Evolutionary conservation across 495 filamentous ascomycete genomes (phyloP).

Genomic region (Podospora appendiculata): DNA sequence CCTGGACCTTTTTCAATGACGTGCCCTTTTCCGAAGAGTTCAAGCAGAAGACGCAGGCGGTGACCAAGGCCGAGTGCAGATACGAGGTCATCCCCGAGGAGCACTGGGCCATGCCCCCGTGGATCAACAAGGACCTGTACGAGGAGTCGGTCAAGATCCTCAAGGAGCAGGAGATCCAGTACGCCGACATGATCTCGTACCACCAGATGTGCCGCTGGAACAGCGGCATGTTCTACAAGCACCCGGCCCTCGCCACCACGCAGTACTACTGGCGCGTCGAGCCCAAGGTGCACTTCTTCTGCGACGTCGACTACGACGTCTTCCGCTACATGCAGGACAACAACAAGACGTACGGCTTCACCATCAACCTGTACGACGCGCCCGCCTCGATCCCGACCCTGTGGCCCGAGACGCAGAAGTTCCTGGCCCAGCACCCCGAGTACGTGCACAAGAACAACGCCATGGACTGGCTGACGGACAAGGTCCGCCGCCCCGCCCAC

Average conservation of each 20-base stretch:
- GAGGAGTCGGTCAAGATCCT: constrained; percentile 76
- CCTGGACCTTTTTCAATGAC: constrained; percentile 99
- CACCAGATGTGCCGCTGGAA: constrained; percentile 99
- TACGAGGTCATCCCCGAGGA: constrained; percentile 89
- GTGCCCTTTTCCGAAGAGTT: constrained; percentile 87
- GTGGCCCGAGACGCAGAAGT: constrained; percentile 93
- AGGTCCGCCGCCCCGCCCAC: constrained; percentile 67
- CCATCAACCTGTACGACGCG: constrained; percentile 92
- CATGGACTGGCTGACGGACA: constrained; percentile 79
- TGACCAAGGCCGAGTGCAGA: constrained; percentile 73
- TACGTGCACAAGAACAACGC: constrained; percentile 79
- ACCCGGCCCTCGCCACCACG: constrained; percentile 72
- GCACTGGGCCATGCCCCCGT: constrained; percentile 86
- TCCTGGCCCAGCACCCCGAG: constrained; percentile 76
- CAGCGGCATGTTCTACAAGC: constrained; percentile 94
- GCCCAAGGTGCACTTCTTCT: constrained; percentile 99
- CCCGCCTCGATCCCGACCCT: constrained; percentile 77
- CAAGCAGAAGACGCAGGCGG: constrained; percentile 66
- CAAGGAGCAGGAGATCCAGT: constrained; percentile 79
- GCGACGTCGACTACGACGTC: constrained; percentile 96
- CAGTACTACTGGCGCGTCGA: constrained; percentile 99
- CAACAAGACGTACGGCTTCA: constrained; percentile 98
- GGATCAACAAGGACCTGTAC: constrained; percentile 87
- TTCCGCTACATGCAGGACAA: constrained; percentile 97
- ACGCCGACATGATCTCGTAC: constrained; percentile 80